Base-by-base conservation (phyloP, 352 stramenopile genomes). In the Phytophthora fragariae region DNA sequence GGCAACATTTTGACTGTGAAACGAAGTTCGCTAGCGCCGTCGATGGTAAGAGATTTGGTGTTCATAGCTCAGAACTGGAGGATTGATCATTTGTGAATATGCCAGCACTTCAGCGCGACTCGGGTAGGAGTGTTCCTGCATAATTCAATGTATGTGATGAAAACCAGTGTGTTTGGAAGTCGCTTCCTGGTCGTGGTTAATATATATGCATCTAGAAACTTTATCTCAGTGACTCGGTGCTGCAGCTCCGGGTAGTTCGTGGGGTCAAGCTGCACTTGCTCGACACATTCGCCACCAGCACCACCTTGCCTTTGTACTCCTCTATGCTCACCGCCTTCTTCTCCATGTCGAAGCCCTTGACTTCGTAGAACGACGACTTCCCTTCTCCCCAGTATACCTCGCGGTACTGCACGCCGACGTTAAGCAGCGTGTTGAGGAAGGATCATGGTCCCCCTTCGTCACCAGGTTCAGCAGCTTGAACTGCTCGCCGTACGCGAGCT, bases 221-320 rank as follows among this genome's bases (percentile, higher is more conserved):
- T n/a, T n/a, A n/a, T n/a, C n/a, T n/a, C n/a, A n/a, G n/a, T n/a
- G n/a, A n/a, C n/a, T n/a, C n/a, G n/a, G n/a, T 91, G 75, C 24
- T 72, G 73, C 39, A 96, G 84, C 83, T 97, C 85, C 76, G 85
- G 89, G 86, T 97, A 96, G 76, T 97, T 95, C 58, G 70, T 72
- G 67, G 90, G 86, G 14, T 94, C 41, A 92, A 76, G n/a, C 87
- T 87, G 84, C 88, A 94, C 83, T 92, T 88, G 14, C 81, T 90
- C 2, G 87, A 88, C n/a, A 94, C 89, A 62, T 96, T 96, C 5
- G 94, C 86, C 17, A 93, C 72, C 39, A 90, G 73, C 55, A 85
- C 53, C 19, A 93, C 82, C 39, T 91, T 80, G 35, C 88, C 86
- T 57, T 82, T 80, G 70, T 86, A 97, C 47, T 77, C 75, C 3